Conservation (phyloP, 1,284 basidiomycete species). For the Ustilago sp. region DNA sequence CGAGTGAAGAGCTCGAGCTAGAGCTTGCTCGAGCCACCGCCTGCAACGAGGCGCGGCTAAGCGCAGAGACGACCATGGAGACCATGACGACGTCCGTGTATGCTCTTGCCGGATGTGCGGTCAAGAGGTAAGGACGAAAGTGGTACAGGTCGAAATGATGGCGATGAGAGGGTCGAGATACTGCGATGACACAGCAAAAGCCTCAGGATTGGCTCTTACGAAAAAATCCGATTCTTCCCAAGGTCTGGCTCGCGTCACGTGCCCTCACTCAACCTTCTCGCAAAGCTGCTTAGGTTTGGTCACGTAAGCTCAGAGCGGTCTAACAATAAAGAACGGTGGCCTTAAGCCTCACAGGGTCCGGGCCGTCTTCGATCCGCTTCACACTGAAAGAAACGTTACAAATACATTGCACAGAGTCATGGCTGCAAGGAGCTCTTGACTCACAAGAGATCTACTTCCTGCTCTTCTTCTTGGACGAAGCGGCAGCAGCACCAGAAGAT, state of each 20-base stretch:
- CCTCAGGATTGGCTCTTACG: conserved; percentile 21
- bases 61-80: conserved; percentile 29
- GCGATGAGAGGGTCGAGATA: conserved; percentile 9
- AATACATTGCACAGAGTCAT: conserved; percentile 20
- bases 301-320: conserved; percentile 3
- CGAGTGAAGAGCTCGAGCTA: conserved; percentile 24
- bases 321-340: neutral
- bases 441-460: conserved; percentile 22
- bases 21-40: conserved; percentile 27
- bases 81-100: conserved; percentile 19
- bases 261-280: conserved; percentile 1
- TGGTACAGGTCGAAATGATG: neutral
- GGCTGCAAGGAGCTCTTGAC: neutral
- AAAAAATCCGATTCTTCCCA: conserved; percentile 43
- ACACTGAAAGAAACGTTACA: conserved; percentile 5
- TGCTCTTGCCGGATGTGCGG: neutral
- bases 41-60: conserved; percentile 36
- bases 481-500: conserved; percentile 14
- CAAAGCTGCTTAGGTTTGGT: neutral
- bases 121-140: neutral
- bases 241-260: conserved; percentile 33
- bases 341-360: neutral
- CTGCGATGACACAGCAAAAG: conserved; percentile 1
- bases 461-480: conserved; percentile 39
- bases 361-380: neutral